Base-by-base conservation (phyloP, 805 yeast genomes). In the Wickerhamiella occidentalis region DNA sequence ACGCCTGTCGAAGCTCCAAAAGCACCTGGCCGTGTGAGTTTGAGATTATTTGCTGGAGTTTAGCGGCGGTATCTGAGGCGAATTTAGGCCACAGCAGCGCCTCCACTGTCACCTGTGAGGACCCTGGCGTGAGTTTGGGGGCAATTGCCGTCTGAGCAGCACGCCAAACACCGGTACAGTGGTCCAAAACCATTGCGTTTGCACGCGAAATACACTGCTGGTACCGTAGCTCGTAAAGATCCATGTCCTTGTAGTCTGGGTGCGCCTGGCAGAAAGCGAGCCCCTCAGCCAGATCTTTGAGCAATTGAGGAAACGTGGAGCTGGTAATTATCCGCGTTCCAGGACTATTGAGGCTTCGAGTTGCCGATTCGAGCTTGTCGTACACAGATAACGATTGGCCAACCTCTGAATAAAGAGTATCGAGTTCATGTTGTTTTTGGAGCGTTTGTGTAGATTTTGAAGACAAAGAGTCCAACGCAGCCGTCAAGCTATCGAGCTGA, bases 131-230 rank as follows among this genome's bases (percentile, higher is more conserved):
- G 41, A 50, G 36, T n/a, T 48, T 43, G 8, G 41, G 26, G 13
- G 21, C 21, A 7, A 53, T 46, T 6, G 49, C 29, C n/a, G 35
- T 18, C 15, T 52, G 35, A 4, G 51, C 28, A 6, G 49, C 47
- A 13, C 70, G 69, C 50, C 48, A 45, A 77, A 55, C 28, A 59
- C 54, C 50, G 64, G 68, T 35, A 58, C 60, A 49, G 60, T 80
- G 85, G 58, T 80, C 84, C 54, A 81, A 74, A 13, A 86, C 76
- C 52, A 90, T 68, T 0, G 92, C 78, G 43, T 86, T 70, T 1
- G 94, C 80, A 51, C 95, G 73, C 1, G 88, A 79, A 73, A 86
- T 71, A 58, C 95, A 85, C 57, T 85, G 94, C 53, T 83, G 77
- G 66, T 85, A 85, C 51, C 88, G 74, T 54, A 79, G 76, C 44